Evolutionary conservation across 2,329 filamentous ascomycete genomes (phyloP).

Genomic region (Talaromyces sp.): DNA sequence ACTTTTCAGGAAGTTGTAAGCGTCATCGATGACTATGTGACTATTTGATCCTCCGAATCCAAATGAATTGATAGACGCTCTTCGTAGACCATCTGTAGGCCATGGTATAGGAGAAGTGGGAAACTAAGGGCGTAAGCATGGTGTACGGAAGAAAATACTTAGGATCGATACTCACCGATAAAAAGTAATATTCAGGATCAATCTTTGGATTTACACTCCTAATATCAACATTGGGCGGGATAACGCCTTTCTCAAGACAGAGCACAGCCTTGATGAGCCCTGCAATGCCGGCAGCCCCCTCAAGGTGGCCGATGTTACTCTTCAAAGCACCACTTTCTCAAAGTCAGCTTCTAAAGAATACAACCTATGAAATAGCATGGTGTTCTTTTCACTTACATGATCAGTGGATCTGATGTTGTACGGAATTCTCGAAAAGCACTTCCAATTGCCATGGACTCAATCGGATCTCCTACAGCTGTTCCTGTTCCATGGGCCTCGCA

Average conservation of each 20-base stretch:
- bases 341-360: not conserved
- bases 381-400: not conserved
- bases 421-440: not conserved
- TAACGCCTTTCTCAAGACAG: slow-evolving; percentile 34
- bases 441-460: slow-evolving; percentile 15
- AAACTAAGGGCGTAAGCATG: not conserved
- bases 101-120: not conserved
- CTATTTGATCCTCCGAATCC: not conserved
- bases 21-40: not conserved
- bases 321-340: not conserved
- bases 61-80: not conserved
- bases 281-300: slow-evolving; percentile 28
- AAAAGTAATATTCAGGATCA: not conserved
- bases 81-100: not conserved
- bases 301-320: slow-evolving; percentile 32
- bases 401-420: not conserved
- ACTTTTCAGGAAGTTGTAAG: not conserved
- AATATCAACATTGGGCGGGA: slow-evolving; percentile 24
- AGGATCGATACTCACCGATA: slow-evolving; percentile 21
- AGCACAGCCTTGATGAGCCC: slow-evolving; percentile 29
- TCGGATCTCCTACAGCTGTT: slow-evolving; percentile 32
- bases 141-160: not conserved
- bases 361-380: not conserved
- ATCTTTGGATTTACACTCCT: not conserved
- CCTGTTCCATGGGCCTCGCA: slow-evolving; percentile 36